A percentile compares a stretch with the other conserved stretches of the same genome.
Conservation (phyloP, 805 yeast species). For the Suhomyces sp. region DNA sequence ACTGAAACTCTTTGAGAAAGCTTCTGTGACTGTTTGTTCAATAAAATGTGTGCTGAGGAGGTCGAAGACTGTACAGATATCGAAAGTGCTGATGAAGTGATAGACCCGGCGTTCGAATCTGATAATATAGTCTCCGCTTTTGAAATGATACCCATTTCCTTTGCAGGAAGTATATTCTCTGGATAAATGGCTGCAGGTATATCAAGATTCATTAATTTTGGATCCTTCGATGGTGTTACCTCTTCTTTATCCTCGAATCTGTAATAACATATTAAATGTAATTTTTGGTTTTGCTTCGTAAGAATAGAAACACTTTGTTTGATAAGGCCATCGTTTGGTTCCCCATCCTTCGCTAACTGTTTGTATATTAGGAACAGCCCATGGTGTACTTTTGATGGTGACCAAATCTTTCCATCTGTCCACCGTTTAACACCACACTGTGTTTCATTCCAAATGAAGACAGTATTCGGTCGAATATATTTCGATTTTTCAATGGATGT, state of each 20-base stretch:
- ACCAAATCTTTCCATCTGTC: slow-evolving; percentile 78
- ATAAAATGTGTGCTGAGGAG: too few relatives aligned
- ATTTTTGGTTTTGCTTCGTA: slow-evolving; percentile 50
- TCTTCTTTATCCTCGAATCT: slow-evolving; percentile 1
- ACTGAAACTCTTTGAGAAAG: too few relatives aligned
- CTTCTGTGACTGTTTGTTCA: too few relatives aligned
- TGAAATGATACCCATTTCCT: too few relatives aligned
- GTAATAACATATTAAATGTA: slow-evolving; percentile 61
- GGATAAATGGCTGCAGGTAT: slow-evolving; percentile 23
- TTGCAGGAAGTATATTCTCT: slow-evolving; percentile 12
- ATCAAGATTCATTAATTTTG: slow-evolving; percentile 19
- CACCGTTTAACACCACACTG: slow-evolving; percentile 72
- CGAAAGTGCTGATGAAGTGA: too few relatives aligned
- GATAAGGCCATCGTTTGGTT: slow-evolving; percentile 49
- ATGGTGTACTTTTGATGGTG: slow-evolving; percentile 59
- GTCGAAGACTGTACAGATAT: too few relatives aligned
- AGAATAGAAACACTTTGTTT: slow-evolving; percentile 65
- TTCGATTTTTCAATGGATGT: slow-evolving; percentile 51
- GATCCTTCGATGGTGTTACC: slow-evolving; percentile 24
- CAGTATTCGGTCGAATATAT: slow-evolving; percentile 55
- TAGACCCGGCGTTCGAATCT: too few relatives aligned
- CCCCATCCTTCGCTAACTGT: slow-evolving; percentile 41
- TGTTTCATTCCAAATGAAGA: slow-evolving; percentile 71
- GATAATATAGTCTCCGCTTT: too few relatives aligned
- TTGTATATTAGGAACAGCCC: slow-evolving; percentile 43